Conservation (phyloP, 495 filamentous ascomycete genomes). For the Neurospora sp. region DNA sequence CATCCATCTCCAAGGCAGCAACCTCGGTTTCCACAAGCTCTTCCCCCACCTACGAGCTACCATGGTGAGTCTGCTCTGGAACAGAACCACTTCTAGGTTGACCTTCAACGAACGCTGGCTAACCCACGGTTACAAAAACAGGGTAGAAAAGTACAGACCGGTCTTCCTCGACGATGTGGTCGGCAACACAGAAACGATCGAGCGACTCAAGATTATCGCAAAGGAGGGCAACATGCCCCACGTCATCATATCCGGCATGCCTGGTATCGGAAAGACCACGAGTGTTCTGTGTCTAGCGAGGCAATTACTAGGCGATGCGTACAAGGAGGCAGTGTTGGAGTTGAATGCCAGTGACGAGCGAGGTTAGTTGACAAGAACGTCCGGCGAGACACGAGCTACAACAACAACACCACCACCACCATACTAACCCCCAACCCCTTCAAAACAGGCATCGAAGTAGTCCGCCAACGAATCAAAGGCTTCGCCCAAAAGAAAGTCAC, state of each 20-base stretch:
- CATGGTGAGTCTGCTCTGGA: constrained; percentile 54
- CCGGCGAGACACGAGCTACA: neutral
- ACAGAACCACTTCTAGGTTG: neutral
- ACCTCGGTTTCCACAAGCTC: constrained; percentile 53
- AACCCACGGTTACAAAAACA: constrained; percentile 21
- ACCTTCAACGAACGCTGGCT: neutral
- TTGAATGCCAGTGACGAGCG: constrained; percentile 94
- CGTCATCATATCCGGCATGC: constrained; percentile 98
- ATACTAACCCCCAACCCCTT: neutral
- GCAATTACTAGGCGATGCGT: constrained; percentile 83
- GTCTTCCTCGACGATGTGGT: constrained; percentile 93
- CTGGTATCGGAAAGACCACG: constrained; percentile 97
- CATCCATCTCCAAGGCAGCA: constrained; percentile 54
- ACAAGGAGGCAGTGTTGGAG: constrained; percentile 96
- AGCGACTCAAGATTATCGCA: constrained; percentile 96
- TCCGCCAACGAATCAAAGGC: constrained; percentile 96
- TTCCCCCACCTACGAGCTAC: constrained; percentile 66
- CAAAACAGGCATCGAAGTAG: constrained; percentile 77
- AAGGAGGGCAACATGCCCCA: constrained; percentile 99
- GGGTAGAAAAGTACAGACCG: constrained; percentile 98
- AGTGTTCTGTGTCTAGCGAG: constrained; percentile 89
- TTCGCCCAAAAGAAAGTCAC: constrained; percentile 99
- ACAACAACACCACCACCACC: neutral
- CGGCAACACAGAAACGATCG: constrained; percentile 94
- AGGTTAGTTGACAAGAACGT: constrained; percentile 35